Percentiles rank a stretch among this genome's conserved stretches.
These are phyloP conservation scores for Trematosphaeria pertusa DNA, from an alignment of 2,329 filamentous ascomycete genomes.

Conservation along the genomic window DNA sequence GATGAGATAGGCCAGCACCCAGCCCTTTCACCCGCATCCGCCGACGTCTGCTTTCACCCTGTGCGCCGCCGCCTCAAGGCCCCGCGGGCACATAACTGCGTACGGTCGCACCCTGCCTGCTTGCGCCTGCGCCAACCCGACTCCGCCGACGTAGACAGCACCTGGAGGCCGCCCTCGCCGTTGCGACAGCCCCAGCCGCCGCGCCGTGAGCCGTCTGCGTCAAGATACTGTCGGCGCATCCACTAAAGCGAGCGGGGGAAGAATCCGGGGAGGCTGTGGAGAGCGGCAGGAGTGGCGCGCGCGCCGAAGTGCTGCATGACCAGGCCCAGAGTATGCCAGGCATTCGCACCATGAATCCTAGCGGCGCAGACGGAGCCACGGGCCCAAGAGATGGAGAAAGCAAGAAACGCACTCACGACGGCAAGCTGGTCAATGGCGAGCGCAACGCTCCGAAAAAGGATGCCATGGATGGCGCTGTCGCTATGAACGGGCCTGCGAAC, in stretches of 20 bases:
- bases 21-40: conserved; percentile 8
- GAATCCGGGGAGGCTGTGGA: conserved; percentile 18
- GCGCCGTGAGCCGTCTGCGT: too few relatives aligned
- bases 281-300: conserved; percentile 37
- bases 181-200: background rate
- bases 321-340: conserved; percentile 55
- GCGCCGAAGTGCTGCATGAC: conserved; percentile 38
- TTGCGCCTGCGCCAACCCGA: too few relatives aligned
- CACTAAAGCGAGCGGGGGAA: conserved; percentile 9
- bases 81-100: too few relatives aligned
- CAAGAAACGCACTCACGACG: conserved; percentile 39
- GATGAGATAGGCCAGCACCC: conserved; percentile 13
- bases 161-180: conserved; percentile 4
- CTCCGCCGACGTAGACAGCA: too few relatives aligned
- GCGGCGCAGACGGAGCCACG: conserved; percentile 46
- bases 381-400: conserved; percentile 36
- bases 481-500: conserved; percentile 18
- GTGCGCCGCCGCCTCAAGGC: background rate
- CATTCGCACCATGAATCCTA: conserved; percentile 56
- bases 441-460: conserved; percentile 21
- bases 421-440: conserved; percentile 40
- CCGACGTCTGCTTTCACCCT: background rate
- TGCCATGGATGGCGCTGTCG: conserved; percentile 15
- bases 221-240: conserved; percentile 27
- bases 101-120: too few relatives aligned